These are phyloP conservation scores for Naegleria fowleri DNA, from an alignment of 208 protist species.

Conservation along the genomic window DNA sequence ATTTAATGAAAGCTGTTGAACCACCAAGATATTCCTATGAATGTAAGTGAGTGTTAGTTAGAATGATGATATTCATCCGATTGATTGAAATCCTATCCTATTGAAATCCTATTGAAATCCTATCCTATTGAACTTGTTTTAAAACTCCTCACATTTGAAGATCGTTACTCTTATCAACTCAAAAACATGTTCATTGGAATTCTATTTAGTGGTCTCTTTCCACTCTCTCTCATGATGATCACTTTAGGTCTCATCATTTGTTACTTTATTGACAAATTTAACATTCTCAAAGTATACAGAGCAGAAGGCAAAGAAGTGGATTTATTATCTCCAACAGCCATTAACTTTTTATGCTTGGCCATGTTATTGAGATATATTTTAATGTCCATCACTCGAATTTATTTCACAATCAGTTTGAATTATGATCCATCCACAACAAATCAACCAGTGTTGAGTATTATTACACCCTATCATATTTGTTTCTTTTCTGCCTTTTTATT, in stretches of 20 bases:
- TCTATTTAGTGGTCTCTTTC: constrained; percentile 1
- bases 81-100: no score
- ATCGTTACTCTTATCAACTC: not conserved
- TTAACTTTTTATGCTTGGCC: not conserved
- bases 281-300: not conserved
- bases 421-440: not conserved
- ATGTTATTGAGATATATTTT: not conserved
- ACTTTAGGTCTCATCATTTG: not conserved
- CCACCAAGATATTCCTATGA: not conserved
- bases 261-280: constrained; percentile 6
- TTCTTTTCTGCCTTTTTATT: not conserved
- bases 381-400: not conserved
- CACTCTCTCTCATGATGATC: not conserved
- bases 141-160: no score
- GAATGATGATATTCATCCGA: no score
- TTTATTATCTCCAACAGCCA: not conserved
- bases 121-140: no score
- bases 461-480: not conserved
- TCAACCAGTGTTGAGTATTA: not conserved
- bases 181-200: constrained; percentile 7
- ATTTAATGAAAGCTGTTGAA: not conserved
- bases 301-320: not conserved
- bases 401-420: not conserved
- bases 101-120: no score
- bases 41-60: not conserved